phyloP scores from a whole-genome alignment of 129 eudicot genomes.

The Tagetes patula region DNA sequence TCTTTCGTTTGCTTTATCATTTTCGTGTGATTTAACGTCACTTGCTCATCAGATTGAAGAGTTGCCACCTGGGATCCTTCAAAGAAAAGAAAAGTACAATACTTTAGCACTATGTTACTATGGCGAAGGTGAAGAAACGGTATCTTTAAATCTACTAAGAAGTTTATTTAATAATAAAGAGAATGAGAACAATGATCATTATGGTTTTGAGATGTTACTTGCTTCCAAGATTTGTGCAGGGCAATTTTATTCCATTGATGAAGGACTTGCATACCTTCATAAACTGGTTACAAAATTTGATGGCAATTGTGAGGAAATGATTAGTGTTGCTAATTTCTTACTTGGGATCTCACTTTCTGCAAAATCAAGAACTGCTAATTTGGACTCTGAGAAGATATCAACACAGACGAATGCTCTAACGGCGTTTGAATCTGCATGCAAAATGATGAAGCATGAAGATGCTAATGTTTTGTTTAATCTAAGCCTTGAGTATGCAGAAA shows the following conservation, averaged over 20 bases:
- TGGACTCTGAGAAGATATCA: constrained; percentile 57
- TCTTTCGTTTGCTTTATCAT: constrained; percentile 65
- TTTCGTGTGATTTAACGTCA: constrained; percentile 51
- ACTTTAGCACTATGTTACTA: constrained; percentile 69
- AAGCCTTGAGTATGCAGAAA: constrained; percentile 78
- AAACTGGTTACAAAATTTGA: constrained; percentile 25
- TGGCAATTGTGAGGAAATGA: constrained; percentile 46
- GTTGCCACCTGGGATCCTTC: constrained; percentile 63
- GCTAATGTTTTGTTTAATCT: constrained; percentile 56
- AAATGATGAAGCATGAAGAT: constrained; percentile 41
- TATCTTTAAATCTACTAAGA: constrained; percentile 64
- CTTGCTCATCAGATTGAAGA: constrained; percentile 70
- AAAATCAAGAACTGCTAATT: constrained; percentile 49
- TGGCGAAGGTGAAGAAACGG: constrained; percentile 64
- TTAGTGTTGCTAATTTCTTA: constrained; percentile 42
- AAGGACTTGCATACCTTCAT: constrained; percentile 49
- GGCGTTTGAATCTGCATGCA: constrained; percentile 48
- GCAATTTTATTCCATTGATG: constrained; percentile 39
- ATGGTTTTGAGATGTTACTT: constrained; percentile 50
- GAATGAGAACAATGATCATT: constrained; percentile 31
- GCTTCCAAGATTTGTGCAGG: constrained; percentile 76
- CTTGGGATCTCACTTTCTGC: constrained; percentile 63
- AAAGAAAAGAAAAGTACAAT: constrained; percentile 46
- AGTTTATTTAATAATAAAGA: constrained; percentile 54
- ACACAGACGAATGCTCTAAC: constrained; percentile 61